Percentiles rank a stretch among this genome's conserved stretches.
Evolutionary conservation across 495 filamentous ascomycete species (phyloP).

Genomic region (Penicillium subrubescens): DNA sequence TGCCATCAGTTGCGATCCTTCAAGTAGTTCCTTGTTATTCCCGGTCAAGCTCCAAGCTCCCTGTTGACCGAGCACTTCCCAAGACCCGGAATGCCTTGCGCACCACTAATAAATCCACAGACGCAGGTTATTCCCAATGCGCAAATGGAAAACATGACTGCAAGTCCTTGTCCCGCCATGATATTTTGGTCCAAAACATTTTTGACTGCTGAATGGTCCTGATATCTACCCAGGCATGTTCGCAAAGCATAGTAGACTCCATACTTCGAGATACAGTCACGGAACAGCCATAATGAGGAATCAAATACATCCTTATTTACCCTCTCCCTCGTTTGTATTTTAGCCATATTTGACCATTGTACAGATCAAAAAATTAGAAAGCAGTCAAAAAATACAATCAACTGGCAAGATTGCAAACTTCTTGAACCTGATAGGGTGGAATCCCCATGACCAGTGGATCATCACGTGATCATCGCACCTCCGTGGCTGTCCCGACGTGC

Average conservation of each 20-base stretch:
- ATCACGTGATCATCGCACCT: slow-evolving; percentile 14
- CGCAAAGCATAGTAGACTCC: too few relatives aligned
- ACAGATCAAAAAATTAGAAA: too few relatives aligned
- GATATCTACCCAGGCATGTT: not conserved
- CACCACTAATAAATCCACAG: not conserved
- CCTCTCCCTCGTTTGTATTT: too few relatives aligned
- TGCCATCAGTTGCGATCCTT: not conserved
- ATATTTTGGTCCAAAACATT: not conserved
- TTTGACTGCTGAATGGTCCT: not conserved
- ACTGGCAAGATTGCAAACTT: not conserved
- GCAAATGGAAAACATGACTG: not conserved
- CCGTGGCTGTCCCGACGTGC: slow-evolving; percentile 21
- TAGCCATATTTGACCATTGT: too few relatives aligned
- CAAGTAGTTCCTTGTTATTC: not conserved
- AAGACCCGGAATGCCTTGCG: not conserved
- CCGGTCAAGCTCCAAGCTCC: not conserved
- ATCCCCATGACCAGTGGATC: not conserved
- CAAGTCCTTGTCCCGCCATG: not conserved
- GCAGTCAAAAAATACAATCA: not conserved
- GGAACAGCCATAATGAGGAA: not conserved
- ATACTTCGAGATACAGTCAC: not conserved
- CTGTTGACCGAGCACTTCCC: not conserved
- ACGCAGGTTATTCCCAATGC: not conserved
- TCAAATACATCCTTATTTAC: not conserved
- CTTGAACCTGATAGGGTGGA: not conserved